phyloP scores from a whole-genome alignment of 2,329 filamentous ascomycete species.

The Cladorrhinum sp. region DNA sequence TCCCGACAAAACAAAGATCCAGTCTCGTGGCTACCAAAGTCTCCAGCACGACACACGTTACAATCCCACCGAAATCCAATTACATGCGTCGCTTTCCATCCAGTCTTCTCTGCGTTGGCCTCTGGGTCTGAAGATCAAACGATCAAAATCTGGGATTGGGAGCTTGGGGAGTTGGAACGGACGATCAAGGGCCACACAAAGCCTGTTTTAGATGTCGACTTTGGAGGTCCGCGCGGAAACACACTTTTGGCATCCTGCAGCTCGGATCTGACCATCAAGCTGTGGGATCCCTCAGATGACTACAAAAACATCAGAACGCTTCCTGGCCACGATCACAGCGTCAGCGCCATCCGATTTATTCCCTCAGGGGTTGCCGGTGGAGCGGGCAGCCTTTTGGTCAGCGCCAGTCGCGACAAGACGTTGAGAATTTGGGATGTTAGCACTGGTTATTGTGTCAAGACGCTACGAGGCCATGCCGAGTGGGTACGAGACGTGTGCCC shows the following conservation, averaged over 20 bases:
- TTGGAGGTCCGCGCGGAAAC: slow-evolving; percentile 77
- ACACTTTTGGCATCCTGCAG: slow-evolving; percentile 79
- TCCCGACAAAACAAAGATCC: slow-evolving; percentile 83
- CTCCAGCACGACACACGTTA: slow-evolving; percentile 75
- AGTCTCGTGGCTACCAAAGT: slow-evolving; percentile 78
- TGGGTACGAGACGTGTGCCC: slow-evolving; percentile 91
- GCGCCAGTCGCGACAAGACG: slow-evolving; percentile 80
- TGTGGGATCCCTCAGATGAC: slow-evolving; percentile 89
- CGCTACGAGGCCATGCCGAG: slow-evolving; percentile 78
- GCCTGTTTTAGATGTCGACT: slow-evolving; percentile 84
- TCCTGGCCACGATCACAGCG: slow-evolving; percentile 87
- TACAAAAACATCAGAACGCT: slow-evolving; percentile 95
- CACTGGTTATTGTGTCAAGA: slow-evolving; percentile 88
- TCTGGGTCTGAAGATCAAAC: slow-evolving; percentile 89
- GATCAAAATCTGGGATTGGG: slow-evolving; percentile 98
- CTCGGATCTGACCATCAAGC: slow-evolving; percentile 86
- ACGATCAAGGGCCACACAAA: slow-evolving; percentile 92
- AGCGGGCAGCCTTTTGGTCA: slow-evolving; percentile 83
- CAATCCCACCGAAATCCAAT: slow-evolving; percentile 79
- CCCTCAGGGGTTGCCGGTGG: slow-evolving; percentile 76
- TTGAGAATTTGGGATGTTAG: slow-evolving; percentile 90
- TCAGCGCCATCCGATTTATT: slow-evolving; percentile 84
- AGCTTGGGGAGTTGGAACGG: slow-evolving; percentile 82
- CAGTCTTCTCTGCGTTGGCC: slow-evolving; percentile 83
- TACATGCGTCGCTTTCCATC: slow-evolving; percentile 88